Conservation (phyloP, 2,329 filamentous ascomycete genomes). For the Claviceps sp. region DNA sequence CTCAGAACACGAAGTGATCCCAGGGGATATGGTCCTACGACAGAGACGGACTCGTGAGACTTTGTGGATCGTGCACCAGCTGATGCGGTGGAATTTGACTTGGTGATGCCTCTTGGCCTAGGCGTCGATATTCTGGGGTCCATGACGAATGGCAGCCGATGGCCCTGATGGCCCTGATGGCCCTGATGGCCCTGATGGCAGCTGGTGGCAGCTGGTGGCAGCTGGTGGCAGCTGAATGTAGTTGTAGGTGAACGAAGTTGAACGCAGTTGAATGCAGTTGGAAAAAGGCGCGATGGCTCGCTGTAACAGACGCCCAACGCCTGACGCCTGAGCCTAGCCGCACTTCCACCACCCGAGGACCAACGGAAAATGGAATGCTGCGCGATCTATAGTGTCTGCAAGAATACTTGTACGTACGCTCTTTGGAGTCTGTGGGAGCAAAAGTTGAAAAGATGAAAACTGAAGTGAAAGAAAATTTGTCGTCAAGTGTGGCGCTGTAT, state of each 20-base stretch:
- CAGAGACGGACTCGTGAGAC: conserved; percentile 24
- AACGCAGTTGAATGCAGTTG: too few relatives aligned
- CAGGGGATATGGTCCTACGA: conserved; percentile 26
- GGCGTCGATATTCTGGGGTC: conserved; percentile 11
- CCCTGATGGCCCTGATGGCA: not conserved
- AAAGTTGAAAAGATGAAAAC: too few relatives aligned
- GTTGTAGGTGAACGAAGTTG: not conserved
- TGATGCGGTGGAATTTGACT: conserved; percentile 21
- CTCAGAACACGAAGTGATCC: conserved; percentile 29
- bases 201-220: not conserved
- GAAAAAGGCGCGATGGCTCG: too few relatives aligned
- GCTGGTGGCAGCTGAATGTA: not conserved
- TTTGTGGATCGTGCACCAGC: conserved; percentile 16
- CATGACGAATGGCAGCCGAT: conserved; percentile 8
- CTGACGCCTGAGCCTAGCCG: too few relatives aligned
- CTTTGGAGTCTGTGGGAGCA: too few relatives aligned
- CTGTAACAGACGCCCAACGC: too few relatives aligned
- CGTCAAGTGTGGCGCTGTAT: too few relatives aligned
- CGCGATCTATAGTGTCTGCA: too few relatives aligned
- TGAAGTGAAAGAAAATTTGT: too few relatives aligned
- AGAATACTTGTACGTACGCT: too few relatives aligned
- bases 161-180: not conserved
- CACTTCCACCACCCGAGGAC: too few relatives aligned
- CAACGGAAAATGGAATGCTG: too few relatives aligned
- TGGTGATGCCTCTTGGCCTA: conserved; percentile 16